Evolutionary conservation across 2,329 filamentous ascomycete genomes (phyloP), one percentile per base, ranked within the genome.

Genomic region (Cladobotryum mycophilum): DNA sequence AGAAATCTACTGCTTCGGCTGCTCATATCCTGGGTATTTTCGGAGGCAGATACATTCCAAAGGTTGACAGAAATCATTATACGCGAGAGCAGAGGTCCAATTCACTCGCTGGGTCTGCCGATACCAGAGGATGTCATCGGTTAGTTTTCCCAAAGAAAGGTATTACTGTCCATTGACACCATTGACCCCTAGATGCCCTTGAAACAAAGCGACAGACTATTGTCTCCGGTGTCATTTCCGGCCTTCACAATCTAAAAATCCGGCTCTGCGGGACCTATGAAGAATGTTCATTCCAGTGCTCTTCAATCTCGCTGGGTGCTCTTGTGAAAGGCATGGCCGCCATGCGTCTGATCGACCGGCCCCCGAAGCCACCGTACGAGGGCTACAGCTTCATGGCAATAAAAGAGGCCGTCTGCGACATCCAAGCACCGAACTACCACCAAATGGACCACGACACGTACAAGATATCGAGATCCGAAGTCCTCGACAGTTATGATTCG

Each of bases 211-310:
- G 48, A 5, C 9, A n/a, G 5, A 2, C 41, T 8, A 12, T 20
- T 5, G n/a, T 51, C 6, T 45, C 30, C 25, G 30, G 5, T 5
- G 11, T 51, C 2, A 12, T 51, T 15, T 25, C 30, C 7, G 7
- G 11, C 1, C 33, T 51, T 4, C 11, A 42, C 11, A 4, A 22
- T 11, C 14, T 51, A 4, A 42, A 42, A 13, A 12, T 2, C 2
- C 14, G 20, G n/a, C 22, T 38, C 2, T 42, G 7, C 18, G n/a
- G 30, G 6, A 14, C 46, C 6, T 15, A 22, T 4, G 15, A 15
- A 3, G 22, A 5, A 14, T 51, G 48, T 13, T 47, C 48, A 1
- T 51, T 51, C 22, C 30, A 38, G n/a, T 51, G 48, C 17, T 30
- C 13, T 8, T 51, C 48, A 9, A 3, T 47, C 1, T 41, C 22